Base-by-base conservation (phyloP, 2,329 filamentous ascomycete genomes). In the Neoascochyta sp. region DNA sequence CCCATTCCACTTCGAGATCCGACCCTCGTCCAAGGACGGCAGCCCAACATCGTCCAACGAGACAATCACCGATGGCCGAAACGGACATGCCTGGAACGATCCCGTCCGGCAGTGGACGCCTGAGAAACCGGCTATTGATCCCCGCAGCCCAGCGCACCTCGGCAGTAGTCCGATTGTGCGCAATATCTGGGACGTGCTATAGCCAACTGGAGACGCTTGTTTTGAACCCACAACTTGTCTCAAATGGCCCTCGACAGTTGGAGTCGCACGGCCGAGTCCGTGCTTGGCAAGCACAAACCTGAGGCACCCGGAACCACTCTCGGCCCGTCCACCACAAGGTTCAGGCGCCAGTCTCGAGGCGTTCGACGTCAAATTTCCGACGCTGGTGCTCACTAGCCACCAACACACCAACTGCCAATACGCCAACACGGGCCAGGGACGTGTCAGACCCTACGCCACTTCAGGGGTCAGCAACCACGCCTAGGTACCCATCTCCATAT, bases 131-230 rank as follows among this genome's bases (percentile, higher is more conserved):
- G 77, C 80, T 34, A 71, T 75, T 8, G 70, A 89, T 54, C 85
- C 85, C 9, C 69, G 85, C 47, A 88, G 83, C 56, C 84, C 84
- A 10, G 81, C 83, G 0, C 84, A 81, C 9, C 78, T 76, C 50
- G 83, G 84, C 21, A 81, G 83, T 57, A 79, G 78, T 35, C 82
- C 84, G 3, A 88, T 90, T 39, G 78, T 80, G 29, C 73, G 84
- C 34, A 88, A 81, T 36, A 90, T 90, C 50, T 81, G 86, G 57
- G 83, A 88, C 52, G 69, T 87, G 29, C 68, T 89, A 62, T 88
- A 71, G 73, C 40, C 14, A 9, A 27, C 33, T 8, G 28, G 13
- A 12, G 22, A 24, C 12, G 21, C 31, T 13, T 11, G 27, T 24
- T 5, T 17, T 31, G 22, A 22, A 25, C 24, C 25, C 15, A 25